Percentiles rank a stretch among this genome's conserved stretches.
Evolutionary conservation across 345 rosid genomes (phyloP).

Genomic region (Rhodamnia argentea): DNA sequence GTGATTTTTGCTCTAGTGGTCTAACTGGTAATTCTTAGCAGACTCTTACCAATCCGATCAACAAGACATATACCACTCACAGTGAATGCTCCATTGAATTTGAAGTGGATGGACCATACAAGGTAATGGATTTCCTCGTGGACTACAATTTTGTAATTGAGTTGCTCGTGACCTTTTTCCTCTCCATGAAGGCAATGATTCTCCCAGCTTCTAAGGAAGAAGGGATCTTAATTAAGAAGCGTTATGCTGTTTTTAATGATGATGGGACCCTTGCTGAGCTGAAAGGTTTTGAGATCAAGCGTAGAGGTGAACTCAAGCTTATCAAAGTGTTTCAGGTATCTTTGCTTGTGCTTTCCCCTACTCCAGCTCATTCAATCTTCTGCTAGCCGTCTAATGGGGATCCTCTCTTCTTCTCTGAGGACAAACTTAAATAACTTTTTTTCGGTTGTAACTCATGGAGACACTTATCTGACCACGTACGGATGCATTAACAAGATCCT

Average conservation of each 20-base stretch:
- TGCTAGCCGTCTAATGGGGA: background rate
- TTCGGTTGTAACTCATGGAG: background rate
- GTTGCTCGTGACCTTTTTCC: slow-evolving; percentile 7
- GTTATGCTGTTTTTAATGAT: slow-evolving; percentile 97
- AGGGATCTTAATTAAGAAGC: slow-evolving; percentile 87
- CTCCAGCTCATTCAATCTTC: background rate
- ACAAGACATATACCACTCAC: slow-evolving; percentile 61
- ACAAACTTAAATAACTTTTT: background rate
- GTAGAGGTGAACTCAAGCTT: slow-evolving; percentile 98
- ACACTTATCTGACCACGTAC: background rate
- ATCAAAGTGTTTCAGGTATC: slow-evolving; percentile 95
- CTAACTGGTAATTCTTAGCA: slow-evolving; percentile 22
- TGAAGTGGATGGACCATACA: slow-evolving; percentile 99
- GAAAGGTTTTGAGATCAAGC: slow-evolving; percentile 98
- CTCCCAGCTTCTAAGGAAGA: slow-evolving; percentile 99
- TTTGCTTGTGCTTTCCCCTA: background rate
- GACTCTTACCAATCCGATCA: slow-evolving; percentile 75
- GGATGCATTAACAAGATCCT: background rate
- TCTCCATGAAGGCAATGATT: slow-evolving; percentile 76
- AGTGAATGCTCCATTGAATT: slow-evolving; percentile 99
- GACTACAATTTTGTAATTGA: background rate
- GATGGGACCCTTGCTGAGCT: slow-evolving; percentile 98
- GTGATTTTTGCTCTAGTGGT: background rate
- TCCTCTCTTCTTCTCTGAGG: background rate
- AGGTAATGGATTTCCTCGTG: slow-evolving; percentile 35